Base-by-base conservation (phyloP, 352 stramenopile species). In the Phytophthora foliorum region DNA sequence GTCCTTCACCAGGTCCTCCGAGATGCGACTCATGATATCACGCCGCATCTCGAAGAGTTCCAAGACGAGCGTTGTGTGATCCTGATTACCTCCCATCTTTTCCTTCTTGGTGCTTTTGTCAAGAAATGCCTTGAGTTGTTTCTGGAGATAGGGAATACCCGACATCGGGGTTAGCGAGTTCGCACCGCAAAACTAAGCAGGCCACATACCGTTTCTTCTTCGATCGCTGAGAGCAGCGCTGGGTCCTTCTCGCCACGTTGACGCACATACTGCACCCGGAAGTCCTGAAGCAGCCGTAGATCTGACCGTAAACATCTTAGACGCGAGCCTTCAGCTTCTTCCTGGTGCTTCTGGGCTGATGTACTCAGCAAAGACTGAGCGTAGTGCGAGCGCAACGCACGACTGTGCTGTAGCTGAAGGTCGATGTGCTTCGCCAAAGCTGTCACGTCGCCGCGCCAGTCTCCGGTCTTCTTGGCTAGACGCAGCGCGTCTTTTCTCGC, bases 401-500 rank as follows among this genome's bases (percentile, higher is more conserved):
- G 84, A 62, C 86, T 93, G 51, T 89, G 70, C 45, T 94, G 77
- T 17, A 95, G 54, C 59, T 95, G 88, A 4, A 86, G 29, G 8
- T 91, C 83, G 32, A 94, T 94, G 54, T 93, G 81, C 57, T 89
- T 92, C 11, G 84, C 75, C 24, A 95, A 59, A 34, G 80, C 82
- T 21, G 77, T 82, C 44, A 92, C 85, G 45, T 94, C 84, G 9
- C 88, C 84, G 1, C 82, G 85, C 88, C 88, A 95, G 46, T 90
- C 80, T 41, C 78, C 78, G 4, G 83, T 80, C 27, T 79, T 81
- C 57, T 82, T 81, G 9, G 75, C 76, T 7, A 94, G 67, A 2
- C 72, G 70, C 41, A 92, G 16, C 31, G 80, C 78, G 49, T 90
- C 78, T 52, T 77, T 77, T 29, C 81, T 79, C 32, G 73, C 75